Evolutionary conservation across 1,139 yeast genomes (phyloP).

Genomic region (Candida tunisiensis): DNA sequence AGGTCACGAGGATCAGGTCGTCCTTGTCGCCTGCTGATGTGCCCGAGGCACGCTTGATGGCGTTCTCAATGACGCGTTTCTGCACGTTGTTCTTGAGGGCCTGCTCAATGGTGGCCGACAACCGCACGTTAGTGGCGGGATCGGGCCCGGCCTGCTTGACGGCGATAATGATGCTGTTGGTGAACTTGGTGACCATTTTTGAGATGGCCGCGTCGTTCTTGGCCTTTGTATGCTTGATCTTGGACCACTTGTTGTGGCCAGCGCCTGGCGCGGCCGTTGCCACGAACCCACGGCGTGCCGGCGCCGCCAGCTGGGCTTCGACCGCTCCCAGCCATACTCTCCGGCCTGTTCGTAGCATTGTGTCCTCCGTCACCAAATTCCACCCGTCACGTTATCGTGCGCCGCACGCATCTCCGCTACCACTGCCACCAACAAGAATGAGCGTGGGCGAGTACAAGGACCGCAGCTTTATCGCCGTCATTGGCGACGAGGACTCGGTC

Average conservation of each 20-base stretch:
- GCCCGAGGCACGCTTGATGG: conserved; percentile 63
- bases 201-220: conserved; percentile 75
- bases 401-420: not conserved
- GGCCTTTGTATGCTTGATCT: conserved; percentile 85
- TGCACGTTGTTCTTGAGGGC: conserved; percentile 69
- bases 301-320: not conserved
- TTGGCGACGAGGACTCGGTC: conserved; percentile 94
- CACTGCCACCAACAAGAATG: not conserved
- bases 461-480: conserved; percentile 73
- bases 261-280: conserved; percentile 3
- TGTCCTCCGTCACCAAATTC: not conserved
- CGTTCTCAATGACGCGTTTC: conserved; percentile 72
- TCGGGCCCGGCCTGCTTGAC: conserved; percentile 54
- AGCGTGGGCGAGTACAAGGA: conserved; percentile 22
- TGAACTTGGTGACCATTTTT: conserved; percentile 51
- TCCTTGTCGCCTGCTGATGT: conserved; percentile 23
- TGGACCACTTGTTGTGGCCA: conserved; percentile 97
- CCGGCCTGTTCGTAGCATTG: not conserved
- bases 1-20: conserved; percentile 28
- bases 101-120: conserved; percentile 58
- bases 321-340: not conserved
- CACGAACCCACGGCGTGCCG: conserved; percentile 1
- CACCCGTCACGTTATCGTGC: not conserved
- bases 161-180: conserved; percentile 57
- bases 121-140: conserved; percentile 44